These are phyloP conservation scores for Alternaria ventricosa DNA, from an alignment of 2,329 filamentous ascomycete species.

Conservation along the genomic window DNA sequence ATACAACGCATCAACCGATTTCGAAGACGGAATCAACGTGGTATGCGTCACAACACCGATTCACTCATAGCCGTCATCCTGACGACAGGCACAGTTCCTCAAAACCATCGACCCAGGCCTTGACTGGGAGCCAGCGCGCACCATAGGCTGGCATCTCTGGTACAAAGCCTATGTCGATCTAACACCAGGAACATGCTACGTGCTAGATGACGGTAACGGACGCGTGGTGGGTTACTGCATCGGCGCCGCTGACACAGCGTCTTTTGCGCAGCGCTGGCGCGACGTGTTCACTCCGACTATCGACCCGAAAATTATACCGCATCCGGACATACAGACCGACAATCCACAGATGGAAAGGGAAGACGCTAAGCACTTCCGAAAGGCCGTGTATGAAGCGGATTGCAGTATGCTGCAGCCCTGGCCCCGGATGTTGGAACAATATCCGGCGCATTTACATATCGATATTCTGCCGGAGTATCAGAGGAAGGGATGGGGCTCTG, in stretches of 20 bases:
- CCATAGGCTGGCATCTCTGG: slow-evolving; percentile 41
- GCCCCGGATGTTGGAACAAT: slow-evolving; percentile 28
- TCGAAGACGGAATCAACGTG: slow-evolving; percentile 23
- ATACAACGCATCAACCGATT: slow-evolving; percentile 25
- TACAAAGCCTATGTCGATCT: slow-evolving; percentile 43
- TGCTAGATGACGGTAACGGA: slow-evolving; percentile 44
- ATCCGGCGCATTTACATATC: slow-evolving; percentile 49
- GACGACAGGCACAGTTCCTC: slow-evolving; percentile 25
- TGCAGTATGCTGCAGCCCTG: slow-evolving; percentile 32
- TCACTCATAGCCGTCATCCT: background rate
- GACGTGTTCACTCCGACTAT: slow-evolving; percentile 34
- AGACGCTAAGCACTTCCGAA: slow-evolving; percentile 21
- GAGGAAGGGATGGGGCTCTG: slow-evolving; percentile 39
- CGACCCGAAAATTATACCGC: slow-evolving; percentile 24
- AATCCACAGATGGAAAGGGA: slow-evolving; percentile 28
- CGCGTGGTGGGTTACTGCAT: slow-evolving; percentile 49
- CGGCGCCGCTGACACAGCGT: slow-evolving; percentile 36
- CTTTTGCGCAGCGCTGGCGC: slow-evolving; percentile 37
- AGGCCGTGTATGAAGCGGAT: slow-evolving; percentile 26
- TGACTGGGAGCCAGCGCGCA: slow-evolving; percentile 35
- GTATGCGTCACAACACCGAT: slow-evolving; percentile 7
- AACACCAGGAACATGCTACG: slow-evolving; percentile 40
- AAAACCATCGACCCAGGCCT: slow-evolving; percentile 30
- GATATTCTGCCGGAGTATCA: slow-evolving; percentile 46
- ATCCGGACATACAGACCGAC: slow-evolving; percentile 4